These are phyloP conservation scores for Garcia nutans DNA, from an alignment of 345 rosid species.

Conservation along the genomic window DNA sequence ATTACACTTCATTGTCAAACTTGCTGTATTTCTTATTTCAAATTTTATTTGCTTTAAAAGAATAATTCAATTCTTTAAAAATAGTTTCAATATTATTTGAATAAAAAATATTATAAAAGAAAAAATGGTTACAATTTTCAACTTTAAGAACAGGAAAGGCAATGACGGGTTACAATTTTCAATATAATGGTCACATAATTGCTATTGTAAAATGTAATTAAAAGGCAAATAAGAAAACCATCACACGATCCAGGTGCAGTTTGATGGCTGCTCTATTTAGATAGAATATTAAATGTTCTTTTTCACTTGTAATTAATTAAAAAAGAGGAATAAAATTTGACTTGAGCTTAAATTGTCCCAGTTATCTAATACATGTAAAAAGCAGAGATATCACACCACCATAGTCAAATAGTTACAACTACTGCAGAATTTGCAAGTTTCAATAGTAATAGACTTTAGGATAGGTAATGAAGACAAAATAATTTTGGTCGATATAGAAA, in stretches of 20 bases:
- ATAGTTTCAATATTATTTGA: too few relatives aligned
- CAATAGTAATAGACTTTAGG: slow-evolving; percentile 25
- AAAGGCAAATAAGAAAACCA: slow-evolving; percentile 15
- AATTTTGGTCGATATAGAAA: background rate
- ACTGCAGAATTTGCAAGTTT: slow-evolving; percentile 13
- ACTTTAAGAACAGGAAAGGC: background rate
- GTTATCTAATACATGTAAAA: background rate
- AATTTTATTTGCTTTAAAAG: too few relatives aligned
- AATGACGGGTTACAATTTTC: too few relatives aligned
- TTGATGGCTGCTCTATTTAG: too few relatives aligned
- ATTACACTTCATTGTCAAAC: background rate
- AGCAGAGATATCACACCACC: too few relatives aligned
- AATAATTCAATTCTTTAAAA: too few relatives aligned
- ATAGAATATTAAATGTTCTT: too few relatives aligned
- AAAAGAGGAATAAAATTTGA: too few relatives aligned
- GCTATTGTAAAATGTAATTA: background rate
- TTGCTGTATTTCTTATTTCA: too few relatives aligned
- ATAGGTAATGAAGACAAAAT: background rate
- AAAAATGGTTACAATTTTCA: background rate
- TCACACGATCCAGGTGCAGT: too few relatives aligned
- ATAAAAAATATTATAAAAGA: too few relatives aligned
- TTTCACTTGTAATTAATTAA: too few relatives aligned
- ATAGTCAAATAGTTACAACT: slow-evolving; percentile 14
- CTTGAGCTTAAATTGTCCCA: slow-evolving; percentile 14
- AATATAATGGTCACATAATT: slow-evolving; percentile 12